These are phyloP conservation scores for Talinum fruticosum DNA, from an alignment of 148 eudicot genomes.

Conservation along the genomic window DNA sequence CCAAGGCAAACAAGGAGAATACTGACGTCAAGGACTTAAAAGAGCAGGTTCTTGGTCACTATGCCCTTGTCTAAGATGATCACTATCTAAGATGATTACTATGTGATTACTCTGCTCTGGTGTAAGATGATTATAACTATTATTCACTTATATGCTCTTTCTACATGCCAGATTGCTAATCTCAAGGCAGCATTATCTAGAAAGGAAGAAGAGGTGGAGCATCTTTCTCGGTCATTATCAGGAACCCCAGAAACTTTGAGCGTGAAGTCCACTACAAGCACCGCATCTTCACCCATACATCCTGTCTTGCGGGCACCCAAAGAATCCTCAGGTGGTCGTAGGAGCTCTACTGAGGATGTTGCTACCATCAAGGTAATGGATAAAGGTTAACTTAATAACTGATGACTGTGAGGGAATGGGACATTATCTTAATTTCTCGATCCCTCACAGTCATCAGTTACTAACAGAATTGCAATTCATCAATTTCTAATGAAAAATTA, in stretches of 20 bases:
- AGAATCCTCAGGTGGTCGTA: constrained; percentile 29
- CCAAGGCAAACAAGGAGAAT: constrained; percentile 64
- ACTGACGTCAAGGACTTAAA: constrained; percentile 68
- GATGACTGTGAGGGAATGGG: too few species aligned
- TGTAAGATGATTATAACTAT: too few species aligned
- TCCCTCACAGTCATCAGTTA: not conserved
- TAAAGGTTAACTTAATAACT: too few species aligned
- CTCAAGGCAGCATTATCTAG: constrained; percentile 75
- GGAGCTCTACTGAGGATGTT: constrained; percentile 34
- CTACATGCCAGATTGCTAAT: constrained; percentile 49
- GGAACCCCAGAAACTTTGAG: constrained; percentile 49
- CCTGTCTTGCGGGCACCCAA: constrained; percentile 29
- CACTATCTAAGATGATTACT: not conserved
- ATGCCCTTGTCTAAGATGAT: not conserved
- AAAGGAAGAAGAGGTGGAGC: constrained; percentile 60
- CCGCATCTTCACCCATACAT: constrained; percentile 55
- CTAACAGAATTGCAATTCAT: not conserved
- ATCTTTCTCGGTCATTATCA: constrained; percentile 24
- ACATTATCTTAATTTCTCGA: not conserved
- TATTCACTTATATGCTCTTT: constrained; percentile 7
- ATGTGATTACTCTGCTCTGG: too few species aligned
- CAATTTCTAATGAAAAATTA: not conserved
- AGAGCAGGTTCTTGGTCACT: constrained; percentile 58
- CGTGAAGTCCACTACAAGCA: constrained; percentile 33
- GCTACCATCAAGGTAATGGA: constrained; percentile 46